Conservation (phyloP, 805 yeast genomes). For the Henningerozyma blattae region DNA sequence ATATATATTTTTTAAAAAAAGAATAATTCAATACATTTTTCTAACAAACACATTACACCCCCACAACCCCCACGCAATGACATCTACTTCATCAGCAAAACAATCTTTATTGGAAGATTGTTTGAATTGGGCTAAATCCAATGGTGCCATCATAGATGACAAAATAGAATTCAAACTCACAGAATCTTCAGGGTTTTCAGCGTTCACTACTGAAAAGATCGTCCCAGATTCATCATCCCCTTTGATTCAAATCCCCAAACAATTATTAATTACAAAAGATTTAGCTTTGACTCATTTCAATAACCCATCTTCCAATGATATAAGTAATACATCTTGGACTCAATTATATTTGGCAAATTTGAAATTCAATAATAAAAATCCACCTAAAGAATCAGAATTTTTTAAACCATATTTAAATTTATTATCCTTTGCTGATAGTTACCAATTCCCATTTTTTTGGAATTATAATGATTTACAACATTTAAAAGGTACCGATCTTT, state of each 20-base stretch:
- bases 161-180: slow-evolving; percentile 24
- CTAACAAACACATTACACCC: not conserved
- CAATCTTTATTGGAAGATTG: slow-evolving; percentile 7
- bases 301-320: not conserved
- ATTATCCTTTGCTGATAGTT: slow-evolving; percentile 35
- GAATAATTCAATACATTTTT: too few relatives aligned
- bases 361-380: slow-evolving; percentile 24
- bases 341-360: slow-evolving; percentile 32
- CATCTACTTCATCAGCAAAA: not conserved
- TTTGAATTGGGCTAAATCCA: slow-evolving; percentile 27
- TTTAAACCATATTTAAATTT: slow-evolving; percentile 36
- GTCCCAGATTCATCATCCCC: slow-evolving; percentile 4
- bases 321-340: slow-evolving; percentile 18
- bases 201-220: slow-evolving; percentile 13
- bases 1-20: not conserved
- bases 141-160: slow-evolving; percentile 29
- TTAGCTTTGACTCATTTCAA: slow-evolving; percentile 24
- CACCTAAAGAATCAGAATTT: slow-evolving; percentile 9
- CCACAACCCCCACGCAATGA: not conserved
- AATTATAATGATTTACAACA: slow-evolving; percentile 34
- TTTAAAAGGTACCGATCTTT: slow-evolving; percentile 60
- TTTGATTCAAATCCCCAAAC: slow-evolving; percentile 30
- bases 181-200: slow-evolving; percentile 25
- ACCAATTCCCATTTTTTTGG: slow-evolving; percentile 62
- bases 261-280: slow-evolving; percentile 27